Percentiles rank a stretch among this genome's conserved stretches.
Evolutionary conservation across 768 basidiomycete species (phyloP).

Genomic region (Atractiella rhizophila): DNA sequence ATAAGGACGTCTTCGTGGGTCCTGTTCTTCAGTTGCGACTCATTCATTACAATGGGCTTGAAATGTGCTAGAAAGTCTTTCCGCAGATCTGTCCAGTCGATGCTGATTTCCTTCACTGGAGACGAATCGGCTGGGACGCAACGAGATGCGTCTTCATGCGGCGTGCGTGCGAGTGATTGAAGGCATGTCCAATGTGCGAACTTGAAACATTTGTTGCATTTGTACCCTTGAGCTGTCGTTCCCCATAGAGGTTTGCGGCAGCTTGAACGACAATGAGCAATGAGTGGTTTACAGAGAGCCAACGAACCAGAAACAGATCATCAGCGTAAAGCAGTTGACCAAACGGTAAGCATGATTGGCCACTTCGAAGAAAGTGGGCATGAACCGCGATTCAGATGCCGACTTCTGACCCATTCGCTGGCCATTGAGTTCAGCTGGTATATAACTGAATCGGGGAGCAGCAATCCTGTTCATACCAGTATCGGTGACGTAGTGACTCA

Average conservation of each 20-base stretch:
- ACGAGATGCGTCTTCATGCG: no score
- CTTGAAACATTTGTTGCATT: slow-evolving; percentile 36
- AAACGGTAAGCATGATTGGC: slow-evolving; percentile 31
- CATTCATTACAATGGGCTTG: slow-evolving; percentile 25
- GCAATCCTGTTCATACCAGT: slow-evolving; percentile 29
- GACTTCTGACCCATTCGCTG: no score
- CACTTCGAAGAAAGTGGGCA: slow-evolving; percentile 10
- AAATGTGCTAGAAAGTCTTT: slow-evolving; percentile 35
- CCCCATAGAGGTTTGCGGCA: slow-evolving; percentile 58
- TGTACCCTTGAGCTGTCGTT: slow-evolving; percentile 33
- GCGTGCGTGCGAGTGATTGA: slow-evolving; percentile 6
- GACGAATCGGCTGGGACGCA: slow-evolving; percentile 16
- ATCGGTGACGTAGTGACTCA: slow-evolving; percentile 30
- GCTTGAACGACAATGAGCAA: no score
- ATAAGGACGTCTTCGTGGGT: slow-evolving; percentile 48
- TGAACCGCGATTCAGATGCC: slow-evolving; percentile 5
- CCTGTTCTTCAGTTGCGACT: slow-evolving; percentile 27
- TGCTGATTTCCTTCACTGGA: slow-evolving; percentile 29
- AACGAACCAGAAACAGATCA: slow-evolving; percentile 43
- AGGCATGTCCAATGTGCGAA: slow-evolving; percentile 36
- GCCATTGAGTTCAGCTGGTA: slow-evolving; percentile 27
- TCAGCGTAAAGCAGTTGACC: slow-evolving; percentile 46
- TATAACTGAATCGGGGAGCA: slow-evolving; percentile 38
- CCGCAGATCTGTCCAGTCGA: slow-evolving; percentile 32
- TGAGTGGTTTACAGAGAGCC: no score